Evolutionary conservation across 164 flowering plant species (phyloP), one percentile per base, ranked within the genome.

Genomic region (grape (Vitis vinifera)): DNA sequence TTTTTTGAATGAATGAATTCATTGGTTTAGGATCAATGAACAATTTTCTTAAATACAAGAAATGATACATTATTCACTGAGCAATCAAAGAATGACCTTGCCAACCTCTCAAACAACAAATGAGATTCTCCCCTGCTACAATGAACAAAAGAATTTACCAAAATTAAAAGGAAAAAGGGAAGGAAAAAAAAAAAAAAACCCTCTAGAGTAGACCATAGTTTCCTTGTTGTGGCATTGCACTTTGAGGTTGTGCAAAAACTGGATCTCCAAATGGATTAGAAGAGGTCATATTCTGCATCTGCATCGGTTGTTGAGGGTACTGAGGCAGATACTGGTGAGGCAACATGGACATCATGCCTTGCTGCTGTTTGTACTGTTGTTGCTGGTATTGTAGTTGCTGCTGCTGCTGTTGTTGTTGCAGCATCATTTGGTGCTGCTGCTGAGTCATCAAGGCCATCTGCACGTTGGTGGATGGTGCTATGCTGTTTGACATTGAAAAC

Each of bases 251-350:
- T 67, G 67, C 56, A 3, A 59, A 60, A 11, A 85, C 81, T 2
- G 92, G 91, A 73, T 94, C 98, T 29, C 94, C 91, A 66, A 94
- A 94, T 0, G 98, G 98, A 69, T 94, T 94, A 49, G 77, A 10
- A 16, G 81, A 10, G 8, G 81, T 77, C 70, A 68, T 66, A 3
- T 79, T 77, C n/a, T 69, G 80, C 68, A 59, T 59, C 59, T 74
- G 75, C n/a, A 37, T 37, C 44, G 77, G 83, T 15, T 77, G 88
- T 55, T 77, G 83, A 62, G 79, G 80, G 59, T 82, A 78, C 58
- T 82, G 89, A 56, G 73, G 68, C 16, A 67, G 70, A 49, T 80
- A 70, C 69, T 78, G 84, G 19, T 87, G 70, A 8, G 87, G 87
- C 31, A 76, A 75, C 79, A 83, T 76, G 44, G 44, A 37, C 6